Base-by-base conservation (phyloP, 805 yeast species). In the Metschnikowia arizonensis region DNA sequence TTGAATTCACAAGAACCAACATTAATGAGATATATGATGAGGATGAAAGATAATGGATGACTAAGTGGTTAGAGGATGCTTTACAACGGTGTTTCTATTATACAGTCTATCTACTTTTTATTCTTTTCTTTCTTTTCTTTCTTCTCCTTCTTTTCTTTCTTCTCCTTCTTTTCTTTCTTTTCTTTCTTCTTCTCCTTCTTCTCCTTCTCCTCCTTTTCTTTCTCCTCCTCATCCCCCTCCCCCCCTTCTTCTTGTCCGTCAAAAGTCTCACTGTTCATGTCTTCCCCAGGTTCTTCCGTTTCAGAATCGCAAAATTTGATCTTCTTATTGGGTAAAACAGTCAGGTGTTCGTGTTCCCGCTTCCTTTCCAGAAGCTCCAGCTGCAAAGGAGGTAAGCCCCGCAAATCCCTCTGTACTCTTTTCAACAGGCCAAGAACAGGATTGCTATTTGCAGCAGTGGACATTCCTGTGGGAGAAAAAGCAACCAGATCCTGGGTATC, bases 391-490 rank as follows among this genome's bases (percentile, higher is more conserved):
- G 95, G 91, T 47, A 87, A 73, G 1, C 95, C 95, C 53, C 88
- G 72, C 53, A 86, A 76, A 51, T 84, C 88, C 65, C 95, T 76
- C 59, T 83, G 91, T 33, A 85, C 69, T 60, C 95, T 75, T 56
- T 73, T 76, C 56, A 87, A 69, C 67, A 86, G 95, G 47, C 85
- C 72, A 49, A 71, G 55, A 15, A 76, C 69, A 23, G 78, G 72
- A 57, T 65, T 58, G 49, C 57, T 61, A 2, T 70, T 68, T 4
- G 62, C 51, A 14, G 52, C 52, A 29, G 59, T 61, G 24, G 69
- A 61, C 49, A 69, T 57, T 1, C 73, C 73, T 1, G 65, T 62
- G 14, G 47, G 38, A 4, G 50, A 33, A 25, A 50, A 53, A 8
- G 58, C 52, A 17, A 46, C 44, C 23, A 45, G 53, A 12, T 65